Evolutionary conservation across 2,329 filamentous ascomycete species (phyloP), one percentile per base, ranked within the genome.

Genomic region (Phaeosphaeriaceae sp.): DNA sequence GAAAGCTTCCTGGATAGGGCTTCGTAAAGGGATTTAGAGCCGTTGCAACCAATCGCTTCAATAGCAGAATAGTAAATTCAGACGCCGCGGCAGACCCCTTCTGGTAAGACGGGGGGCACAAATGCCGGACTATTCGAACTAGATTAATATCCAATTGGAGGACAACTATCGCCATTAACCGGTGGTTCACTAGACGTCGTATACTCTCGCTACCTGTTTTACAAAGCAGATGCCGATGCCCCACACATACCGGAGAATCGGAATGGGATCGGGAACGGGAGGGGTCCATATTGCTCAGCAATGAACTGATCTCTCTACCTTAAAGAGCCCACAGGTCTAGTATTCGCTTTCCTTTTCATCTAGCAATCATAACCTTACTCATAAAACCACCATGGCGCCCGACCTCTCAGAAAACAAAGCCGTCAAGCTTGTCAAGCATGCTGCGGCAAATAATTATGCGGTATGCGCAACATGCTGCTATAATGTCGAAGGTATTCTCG

Each of bases 401-500:
- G 77, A 81, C 64, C 76, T 73, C 30, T 83, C 84, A 46, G 61
- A 70, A 21, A 70, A 72, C 51, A 64, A 62, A 43, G 68, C 69
- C 11, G 60, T 72, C 20, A 65, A 62, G 64, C 83, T 87, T 63
- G 79, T 86, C 62, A 77, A 83, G 60, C 79, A 81, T 47, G 84
- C 84, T 46, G 75, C 77, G 38, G 72, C 76, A 18, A 80, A 81
- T 61, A 76, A 79, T 28, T 86, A 87, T 61, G 83, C 79, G 41
- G 78, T 86, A 30, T 82, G 82, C 7, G 83, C 79, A 54, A 85
- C 84, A 77, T 86, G 83, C 78, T 78, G 76, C 50, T 87, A 89
- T 78, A 88, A 90, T 65, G 76, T 89, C 50, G 87, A 90, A 74
- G 84, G 83, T 39, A 86, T 91, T 57, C 76, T 89, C 20, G 87